Evolutionary conservation across 2,329 filamentous ascomycete species (phyloP).

Genomic region (Pseudocercospora fuligena): DNA sequence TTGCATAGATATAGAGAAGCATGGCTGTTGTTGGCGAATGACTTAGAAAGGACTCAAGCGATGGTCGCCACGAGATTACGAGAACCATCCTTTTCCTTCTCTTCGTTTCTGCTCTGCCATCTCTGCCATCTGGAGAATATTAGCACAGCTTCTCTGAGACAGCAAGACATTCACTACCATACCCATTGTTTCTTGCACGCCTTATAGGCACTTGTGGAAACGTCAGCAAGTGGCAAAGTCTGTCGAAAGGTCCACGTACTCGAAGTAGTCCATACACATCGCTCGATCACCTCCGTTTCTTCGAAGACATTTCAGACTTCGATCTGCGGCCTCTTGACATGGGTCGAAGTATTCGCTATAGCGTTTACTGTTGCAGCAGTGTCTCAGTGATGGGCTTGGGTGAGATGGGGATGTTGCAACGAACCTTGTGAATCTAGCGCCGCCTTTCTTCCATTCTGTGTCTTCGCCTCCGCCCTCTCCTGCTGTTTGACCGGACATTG

Average conservation of each 20-base stretch:
- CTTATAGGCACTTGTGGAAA: constrained; percentile 74
- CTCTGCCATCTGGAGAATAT: constrained; percentile 46
- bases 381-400: neutral
- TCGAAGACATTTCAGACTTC: constrained; percentile 85
- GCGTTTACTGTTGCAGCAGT: constrained; percentile 67
- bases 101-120: constrained; percentile 53
- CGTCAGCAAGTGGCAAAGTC: constrained; percentile 1
- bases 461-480: constrained; percentile 10
- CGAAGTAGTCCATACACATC: constrained; percentile 96
- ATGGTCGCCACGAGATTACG: too few species aligned
- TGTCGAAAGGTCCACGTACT: constrained; percentile 62
- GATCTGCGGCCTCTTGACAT: constrained; percentile 87
- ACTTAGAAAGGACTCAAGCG: too few species aligned
- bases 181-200: constrained; percentile 97
- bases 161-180: constrained; percentile 42
- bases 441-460: constrained; percentile 42
- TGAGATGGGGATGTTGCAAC: constrained; percentile 10
- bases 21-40: too few species aligned
- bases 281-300: constrained; percentile 83
- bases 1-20: too few species aligned
- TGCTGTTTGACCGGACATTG: neutral
- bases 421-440: constrained; percentile 48
- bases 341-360: constrained; percentile 93
- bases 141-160: constrained; percentile 24
- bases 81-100: constrained; percentile 39